These are phyloP conservation scores for Daldinia vernicosa DNA, from an alignment of 495 filamentous ascomycete genomes.

Conservation along the genomic window DNA sequence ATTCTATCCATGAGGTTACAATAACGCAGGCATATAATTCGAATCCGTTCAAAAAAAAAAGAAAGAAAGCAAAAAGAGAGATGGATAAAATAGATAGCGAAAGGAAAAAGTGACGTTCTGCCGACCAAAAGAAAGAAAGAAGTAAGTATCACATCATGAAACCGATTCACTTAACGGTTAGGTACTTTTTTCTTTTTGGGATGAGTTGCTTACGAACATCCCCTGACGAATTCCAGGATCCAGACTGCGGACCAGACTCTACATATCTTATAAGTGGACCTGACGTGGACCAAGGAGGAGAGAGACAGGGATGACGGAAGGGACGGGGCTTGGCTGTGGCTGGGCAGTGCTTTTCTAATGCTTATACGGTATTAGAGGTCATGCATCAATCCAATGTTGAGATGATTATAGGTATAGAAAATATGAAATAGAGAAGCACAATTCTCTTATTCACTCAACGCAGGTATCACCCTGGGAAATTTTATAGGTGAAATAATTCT, in stretches of 20 bases:
- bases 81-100: slow-evolving; percentile 1
- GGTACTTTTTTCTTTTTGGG: slow-evolving; percentile 9
- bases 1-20: slow-evolving; percentile 41
- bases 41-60: not conserved
- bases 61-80: not conserved
- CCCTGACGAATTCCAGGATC: slow-evolving; percentile 1
- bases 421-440: not conserved
- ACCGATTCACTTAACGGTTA: slow-evolving; percentile 13
- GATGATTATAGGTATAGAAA: not conserved
- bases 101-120: slow-evolving; percentile 14
- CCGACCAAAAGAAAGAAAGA: slow-evolving; percentile 13
- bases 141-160: slow-evolving; percentile 40
- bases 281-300: slow-evolving; percentile 4
- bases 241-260: not conserved
- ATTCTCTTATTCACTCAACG: not conserved
- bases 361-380: too few relatives aligned
- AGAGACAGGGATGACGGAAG: not conserved
- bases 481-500: not conserved
- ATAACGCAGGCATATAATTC: slow-evolving; percentile 7
- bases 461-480: not conserved
- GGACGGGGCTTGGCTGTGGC: slow-evolving; percentile 13
- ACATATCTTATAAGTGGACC: not conserved
- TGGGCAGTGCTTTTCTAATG: not conserved
- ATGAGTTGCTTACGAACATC: not conserved
- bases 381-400: not conserved